Conservation (phyloP, 2,329 filamentous ascomycete genomes). For the Colletotrichum somersetense region DNA sequence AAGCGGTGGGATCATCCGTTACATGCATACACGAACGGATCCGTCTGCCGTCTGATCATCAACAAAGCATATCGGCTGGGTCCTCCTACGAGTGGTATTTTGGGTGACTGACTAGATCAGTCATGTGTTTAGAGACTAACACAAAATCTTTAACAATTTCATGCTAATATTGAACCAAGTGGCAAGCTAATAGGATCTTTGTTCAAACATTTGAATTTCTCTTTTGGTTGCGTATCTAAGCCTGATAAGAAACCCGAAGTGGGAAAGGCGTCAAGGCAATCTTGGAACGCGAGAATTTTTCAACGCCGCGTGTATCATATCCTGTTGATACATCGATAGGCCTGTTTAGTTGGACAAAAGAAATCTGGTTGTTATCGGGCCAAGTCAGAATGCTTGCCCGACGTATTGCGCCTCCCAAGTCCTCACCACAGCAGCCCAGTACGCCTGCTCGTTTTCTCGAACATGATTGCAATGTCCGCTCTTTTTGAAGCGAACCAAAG, state of each 20-base stretch:
- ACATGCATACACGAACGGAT: too few species aligned
- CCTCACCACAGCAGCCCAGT: slow-evolving; percentile 4
- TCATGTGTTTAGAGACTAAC: too few species aligned
- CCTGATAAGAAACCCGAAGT: background rate
- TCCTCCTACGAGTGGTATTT: too few species aligned
- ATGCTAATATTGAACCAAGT: too few species aligned
- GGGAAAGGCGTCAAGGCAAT: background rate
- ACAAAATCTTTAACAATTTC: too few species aligned
- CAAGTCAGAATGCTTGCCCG: background rate
- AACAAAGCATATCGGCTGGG: too few species aligned
- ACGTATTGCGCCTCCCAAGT: slow-evolving; percentile 7
- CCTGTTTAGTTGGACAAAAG: background rate
- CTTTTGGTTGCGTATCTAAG: too few species aligned
- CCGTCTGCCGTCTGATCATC: too few species aligned
- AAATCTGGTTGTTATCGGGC: background rate
- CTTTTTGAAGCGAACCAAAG: background rate
- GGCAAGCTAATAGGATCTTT: too few species aligned
- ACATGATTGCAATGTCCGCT: slow-evolving; percentile 8
- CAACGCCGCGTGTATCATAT: background rate
- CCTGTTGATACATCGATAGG: background rate
- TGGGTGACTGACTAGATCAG: too few species aligned
- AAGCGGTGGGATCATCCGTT: too few species aligned
- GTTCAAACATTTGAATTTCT: too few species aligned
- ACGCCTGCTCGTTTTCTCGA: slow-evolving; percentile 2
- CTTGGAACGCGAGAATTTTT: background rate